These are phyloP conservation scores for Hygrocybe punicea DNA, from an alignment of 768 basidiomycete species.

Conservation along the genomic window DNA sequence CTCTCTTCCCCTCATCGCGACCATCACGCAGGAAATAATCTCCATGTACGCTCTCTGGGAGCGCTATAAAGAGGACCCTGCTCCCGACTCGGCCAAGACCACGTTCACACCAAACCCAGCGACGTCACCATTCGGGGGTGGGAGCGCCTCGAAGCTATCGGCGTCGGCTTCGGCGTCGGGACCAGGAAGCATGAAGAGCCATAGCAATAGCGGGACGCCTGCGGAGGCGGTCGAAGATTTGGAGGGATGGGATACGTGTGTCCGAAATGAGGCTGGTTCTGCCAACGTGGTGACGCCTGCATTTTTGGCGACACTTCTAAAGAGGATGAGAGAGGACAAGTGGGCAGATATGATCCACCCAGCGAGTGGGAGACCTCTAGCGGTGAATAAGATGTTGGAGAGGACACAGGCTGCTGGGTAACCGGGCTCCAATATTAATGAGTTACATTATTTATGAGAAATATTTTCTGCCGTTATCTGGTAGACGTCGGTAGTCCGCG, in stretches of 20 bases:
- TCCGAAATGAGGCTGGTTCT: slow-evolving; percentile 15
- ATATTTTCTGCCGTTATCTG: too few relatives aligned
- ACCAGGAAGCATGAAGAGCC: slow-evolving; percentile 9
- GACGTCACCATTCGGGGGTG: slow-evolving; percentile 2
- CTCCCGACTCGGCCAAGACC: slow-evolving; percentile 8
- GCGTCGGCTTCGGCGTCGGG: slow-evolving; percentile 21
- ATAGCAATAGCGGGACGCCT: slow-evolving; percentile 29
- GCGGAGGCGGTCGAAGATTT: slow-evolving; percentile 20
- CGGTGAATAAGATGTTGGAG: slow-evolving; percentile 71
- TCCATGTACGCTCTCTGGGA: slow-evolving; percentile 89
- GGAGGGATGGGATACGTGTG: not conserved
- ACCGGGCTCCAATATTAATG: too few relatives aligned
- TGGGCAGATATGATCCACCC: slow-evolving; percentile 55
- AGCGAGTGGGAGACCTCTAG: slow-evolving; percentile 47
- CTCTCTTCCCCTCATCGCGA: slow-evolving; percentile 73
- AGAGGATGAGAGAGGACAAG: slow-evolving; percentile 65
- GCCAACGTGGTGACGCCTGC: slow-evolving; percentile 52
- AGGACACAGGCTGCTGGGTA: slow-evolving; percentile 63
- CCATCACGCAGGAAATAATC: slow-evolving; percentile 88
- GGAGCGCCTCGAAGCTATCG: slow-evolving; percentile 23
- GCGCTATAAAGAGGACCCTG: slow-evolving; percentile 65
- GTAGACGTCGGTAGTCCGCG: not conserved
- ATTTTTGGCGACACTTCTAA: slow-evolving; percentile 53
- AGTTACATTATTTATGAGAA: too few relatives aligned
- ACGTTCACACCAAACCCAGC: not conserved